Percentiles rank a stretch among this genome's conserved stretches.
Conservation (phyloP, 768 basidiomycete genomes). For the Rhodotorula sphaerocarpa region DNA sequence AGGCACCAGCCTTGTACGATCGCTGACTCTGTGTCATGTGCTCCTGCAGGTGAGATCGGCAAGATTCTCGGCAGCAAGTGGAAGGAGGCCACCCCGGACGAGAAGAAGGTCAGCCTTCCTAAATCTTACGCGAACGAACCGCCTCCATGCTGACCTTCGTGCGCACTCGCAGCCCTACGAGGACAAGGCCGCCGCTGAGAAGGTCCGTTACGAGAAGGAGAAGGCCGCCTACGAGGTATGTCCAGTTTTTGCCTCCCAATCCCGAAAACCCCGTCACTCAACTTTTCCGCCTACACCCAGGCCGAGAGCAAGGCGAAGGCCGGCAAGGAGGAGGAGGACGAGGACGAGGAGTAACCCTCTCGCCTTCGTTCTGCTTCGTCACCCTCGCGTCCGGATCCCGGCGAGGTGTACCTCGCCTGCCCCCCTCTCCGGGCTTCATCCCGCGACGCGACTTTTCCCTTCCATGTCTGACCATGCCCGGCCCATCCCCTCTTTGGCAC, state of each 20-base stretch:
- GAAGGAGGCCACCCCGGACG: constrained; percentile 85
- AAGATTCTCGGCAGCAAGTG: constrained; percentile 92
- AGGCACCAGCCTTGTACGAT: too few relatives aligned
- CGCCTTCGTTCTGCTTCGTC: too few relatives aligned
- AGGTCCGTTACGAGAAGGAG: constrained; percentile 74
- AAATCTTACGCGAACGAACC: not conserved
- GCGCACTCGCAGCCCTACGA: constrained; percentile 62
- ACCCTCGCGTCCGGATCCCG: too few relatives aligned
- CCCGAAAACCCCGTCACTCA: not conserved
- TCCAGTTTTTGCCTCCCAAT: too few relatives aligned
- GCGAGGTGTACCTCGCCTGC: too few relatives aligned
- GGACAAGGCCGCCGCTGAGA: constrained; percentile 78
- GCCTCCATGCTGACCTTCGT: not conserved
- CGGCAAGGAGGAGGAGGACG: constrained; percentile 3
- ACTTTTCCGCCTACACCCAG: not conserved
- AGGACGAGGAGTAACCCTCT: not conserved
- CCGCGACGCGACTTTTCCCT: too few relatives aligned
- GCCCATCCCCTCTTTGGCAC: too few relatives aligned
- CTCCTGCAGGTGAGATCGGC: constrained; percentile 90
- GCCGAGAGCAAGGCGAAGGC: constrained; percentile 17
- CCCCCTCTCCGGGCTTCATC: too few relatives aligned
- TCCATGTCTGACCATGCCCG: too few relatives aligned
- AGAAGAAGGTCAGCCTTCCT: constrained; percentile 68
- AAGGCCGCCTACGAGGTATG: constrained; percentile 43
- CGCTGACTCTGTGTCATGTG: too few relatives aligned